Percentiles rank a stretch among this genome's conserved stretches.
These are phyloP conservation scores for Globisporangium acanthophoron DNA, from an alignment of 352 stramenopile genomes.

Conservation along the genomic window DNA sequence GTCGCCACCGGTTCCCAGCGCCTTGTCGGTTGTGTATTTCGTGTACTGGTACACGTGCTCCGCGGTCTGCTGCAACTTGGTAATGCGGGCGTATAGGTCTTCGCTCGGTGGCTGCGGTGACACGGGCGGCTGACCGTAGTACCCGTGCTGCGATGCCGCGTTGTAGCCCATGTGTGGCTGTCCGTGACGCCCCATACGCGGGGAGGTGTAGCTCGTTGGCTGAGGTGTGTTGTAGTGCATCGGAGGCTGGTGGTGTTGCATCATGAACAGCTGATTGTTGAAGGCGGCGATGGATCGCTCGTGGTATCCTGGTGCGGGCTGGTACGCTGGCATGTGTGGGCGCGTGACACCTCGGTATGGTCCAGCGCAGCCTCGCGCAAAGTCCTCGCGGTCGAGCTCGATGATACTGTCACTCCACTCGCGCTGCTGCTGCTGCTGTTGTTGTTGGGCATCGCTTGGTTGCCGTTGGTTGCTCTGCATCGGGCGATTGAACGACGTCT, in stretches of 20 bases:
- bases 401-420: background rate
- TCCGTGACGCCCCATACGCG: background rate
- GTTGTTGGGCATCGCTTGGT: background rate
- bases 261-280: background rate
- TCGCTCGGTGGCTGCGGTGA: background rate
- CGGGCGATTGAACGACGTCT: background rate
- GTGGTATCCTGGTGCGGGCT: background rate
- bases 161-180: too few species aligned
- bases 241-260: background rate
- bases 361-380: slow-evolving; percentile 5
- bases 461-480: background rate
- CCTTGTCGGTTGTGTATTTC: slow-evolving; percentile 9
- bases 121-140: too few species aligned
- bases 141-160: background rate
- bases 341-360: background rate
- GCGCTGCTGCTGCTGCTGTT: background rate
- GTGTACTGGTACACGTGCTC: slow-evolving; percentile 15
- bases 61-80: slow-evolving; percentile 9
- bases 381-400: slow-evolving; percentile 10
- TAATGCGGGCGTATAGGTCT: slow-evolving; percentile 11
- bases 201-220: background rate
- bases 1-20: background rate
- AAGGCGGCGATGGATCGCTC: background rate
- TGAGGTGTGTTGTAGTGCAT: background rate
- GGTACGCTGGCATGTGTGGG: background rate